Evolutionary conservation across 148 eudicot genomes (phyloP).

Genomic region (Rhododendron simsii): DNA sequence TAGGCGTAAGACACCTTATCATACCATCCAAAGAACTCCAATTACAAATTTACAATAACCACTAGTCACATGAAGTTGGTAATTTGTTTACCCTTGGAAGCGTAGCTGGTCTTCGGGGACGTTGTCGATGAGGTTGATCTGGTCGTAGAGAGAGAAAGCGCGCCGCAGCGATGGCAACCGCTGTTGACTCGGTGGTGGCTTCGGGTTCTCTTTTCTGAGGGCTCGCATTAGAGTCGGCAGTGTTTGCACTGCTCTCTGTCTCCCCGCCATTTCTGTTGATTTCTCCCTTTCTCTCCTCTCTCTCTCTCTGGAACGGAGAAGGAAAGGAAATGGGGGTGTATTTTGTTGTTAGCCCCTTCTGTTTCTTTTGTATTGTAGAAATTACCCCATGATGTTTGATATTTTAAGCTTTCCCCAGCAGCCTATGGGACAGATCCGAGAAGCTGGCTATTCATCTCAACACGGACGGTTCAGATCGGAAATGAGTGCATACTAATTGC

Average conservation of each 20-base stretch:
- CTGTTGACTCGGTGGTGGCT: constrained; percentile 26
- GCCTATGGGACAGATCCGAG: too few relatives aligned
- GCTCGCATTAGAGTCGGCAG: constrained; percentile 63
- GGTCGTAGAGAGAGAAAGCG: constrained; percentile 91
- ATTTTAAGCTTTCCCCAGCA: neutral
- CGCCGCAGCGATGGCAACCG: constrained; percentile 81
- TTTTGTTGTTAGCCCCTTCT: neutral
- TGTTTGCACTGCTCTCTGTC: constrained; percentile 55
- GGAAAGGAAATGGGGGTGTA: neutral
- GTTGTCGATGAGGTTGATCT: constrained; percentile 84
- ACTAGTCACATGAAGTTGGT: neutral
- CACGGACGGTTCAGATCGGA: too few relatives aligned
- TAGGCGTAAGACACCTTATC: neutral
- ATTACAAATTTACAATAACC: neutral
- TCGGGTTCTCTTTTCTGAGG: constrained; percentile 33
- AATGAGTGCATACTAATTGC: too few relatives aligned
- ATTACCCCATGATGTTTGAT: neutral
- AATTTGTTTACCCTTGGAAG: constrained; percentile 57
- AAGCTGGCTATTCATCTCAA: too few relatives aligned
- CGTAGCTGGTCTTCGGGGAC: constrained; percentile 91
- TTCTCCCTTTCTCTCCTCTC: constrained; percentile 4
- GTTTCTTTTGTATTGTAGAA: neutral
- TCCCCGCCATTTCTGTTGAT: constrained; percentile 45
- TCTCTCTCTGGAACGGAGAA: neutral
- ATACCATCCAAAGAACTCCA: neutral